These are phyloP conservation scores for Suillus hirtellus DNA, from an alignment of 768 basidiomycete genomes.

Conservation along the genomic window DNA sequence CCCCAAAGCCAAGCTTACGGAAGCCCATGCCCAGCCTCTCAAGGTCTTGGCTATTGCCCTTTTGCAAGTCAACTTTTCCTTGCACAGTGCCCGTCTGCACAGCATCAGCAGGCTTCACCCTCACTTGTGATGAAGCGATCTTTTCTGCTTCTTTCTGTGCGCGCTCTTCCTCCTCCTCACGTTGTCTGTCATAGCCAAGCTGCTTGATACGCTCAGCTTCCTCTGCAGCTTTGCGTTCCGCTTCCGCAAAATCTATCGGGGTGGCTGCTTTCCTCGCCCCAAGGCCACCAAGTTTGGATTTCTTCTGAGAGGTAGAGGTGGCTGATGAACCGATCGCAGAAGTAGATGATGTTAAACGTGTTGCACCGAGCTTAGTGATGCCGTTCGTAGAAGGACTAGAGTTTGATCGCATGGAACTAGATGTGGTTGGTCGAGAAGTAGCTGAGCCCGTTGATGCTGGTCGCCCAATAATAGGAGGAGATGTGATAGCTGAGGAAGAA, in stretches of 20 bases:
- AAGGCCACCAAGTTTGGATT: constrained; percentile 71
- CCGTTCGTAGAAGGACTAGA: constrained; percentile 32
- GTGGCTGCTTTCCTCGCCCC: constrained; percentile 86
- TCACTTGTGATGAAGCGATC: constrained; percentile 28
- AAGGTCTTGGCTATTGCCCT: constrained; percentile 48
- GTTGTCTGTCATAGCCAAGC: constrained; percentile 85
- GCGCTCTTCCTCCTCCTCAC: constrained; percentile 83
- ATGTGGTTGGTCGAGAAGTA: constrained; percentile 62
- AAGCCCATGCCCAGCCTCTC: constrained; percentile 69
- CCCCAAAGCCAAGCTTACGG: constrained; percentile 82
- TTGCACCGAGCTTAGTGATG: constrained; percentile 40
- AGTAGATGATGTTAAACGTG: constrained; percentile 44
- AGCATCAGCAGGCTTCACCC: constrained; percentile 31
- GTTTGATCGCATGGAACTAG: constrained; percentile 57
- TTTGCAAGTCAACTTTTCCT: constrained; percentile 34
- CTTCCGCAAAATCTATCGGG: constrained; percentile 91
- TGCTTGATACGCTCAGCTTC: constrained; percentile 93
- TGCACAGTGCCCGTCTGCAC: constrained; percentile 26
- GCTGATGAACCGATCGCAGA: constrained; percentile 31
- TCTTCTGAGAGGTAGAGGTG: constrained; percentile 46
- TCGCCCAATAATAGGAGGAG: constrained; percentile 62
- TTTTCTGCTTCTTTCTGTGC: constrained; percentile 63
- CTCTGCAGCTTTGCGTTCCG: constrained; percentile 84
- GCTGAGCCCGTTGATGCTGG: constrained; percentile 40
- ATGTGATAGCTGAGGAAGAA: constrained; percentile 49